Base-by-base conservation (phyloP, 1,139 yeast genomes). In the Magnusiomyces tetraspermus region DNA sequence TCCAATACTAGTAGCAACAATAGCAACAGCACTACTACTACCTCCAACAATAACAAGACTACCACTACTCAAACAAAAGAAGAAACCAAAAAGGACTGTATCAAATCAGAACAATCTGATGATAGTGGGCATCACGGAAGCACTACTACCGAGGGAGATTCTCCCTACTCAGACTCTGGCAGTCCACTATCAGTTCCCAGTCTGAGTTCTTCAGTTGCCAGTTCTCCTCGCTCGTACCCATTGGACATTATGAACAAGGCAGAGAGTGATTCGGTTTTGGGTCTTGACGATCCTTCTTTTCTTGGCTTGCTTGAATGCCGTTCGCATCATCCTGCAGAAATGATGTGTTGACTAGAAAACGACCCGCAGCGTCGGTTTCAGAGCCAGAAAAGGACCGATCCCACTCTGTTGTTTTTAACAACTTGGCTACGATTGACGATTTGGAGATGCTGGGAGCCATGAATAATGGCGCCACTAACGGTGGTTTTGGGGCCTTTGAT, bases 241-340 rank as follows among this genome's bases (percentile, higher is more conserved):
- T 47, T 50, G 21, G 55, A 51, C 41, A 50, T 52, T 17, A 50
- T 45, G 50, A 47, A 51, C 19, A 52, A 53, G 37, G 51, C 51
- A 42, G 54, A 49, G 30, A 44, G 45, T 10, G 53, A 50, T 22
- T 47, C 24, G 33, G 54, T 46, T n/a, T 31, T 46, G 49, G 43
- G 45, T 46, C 44, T 36, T n/a, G 49, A 51, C 37, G 49, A 46
- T 42, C 54, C 55, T 28, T 49, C 24, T 45, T 22, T 22, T 23
- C 24, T 52, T 50, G 59, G 55, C 48, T 36, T 52, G 49, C 50
- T 50, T 49, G 58, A 56, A 50, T 53, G 54, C 59, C 65, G 58
- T 68, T 61, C 73, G 74, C 74, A 71, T 68, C 74, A 71, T 69
- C 70, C 74, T 63, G 74, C 74, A 69, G 74, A 58, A 71, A 62